Base-by-base conservation (phyloP, 2,329 filamentous ascomycete species). In the Epichloe bromicola region DNA sequence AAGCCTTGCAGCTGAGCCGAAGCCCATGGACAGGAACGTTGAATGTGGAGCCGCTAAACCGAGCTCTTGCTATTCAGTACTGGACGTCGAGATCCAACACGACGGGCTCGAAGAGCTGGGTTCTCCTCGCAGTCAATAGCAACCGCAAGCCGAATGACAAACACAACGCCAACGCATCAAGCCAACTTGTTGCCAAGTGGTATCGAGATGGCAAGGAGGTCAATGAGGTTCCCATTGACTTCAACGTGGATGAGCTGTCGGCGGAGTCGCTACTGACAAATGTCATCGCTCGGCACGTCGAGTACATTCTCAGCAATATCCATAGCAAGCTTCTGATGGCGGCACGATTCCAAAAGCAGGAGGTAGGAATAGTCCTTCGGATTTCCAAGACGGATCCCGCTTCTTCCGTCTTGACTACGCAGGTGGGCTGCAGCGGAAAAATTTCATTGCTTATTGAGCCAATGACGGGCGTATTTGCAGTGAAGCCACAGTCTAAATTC, bases 11-110 rank as follows among this genome's bases (percentile, higher is more conserved):
- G 41, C 71, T 98, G 52, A 75, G 76, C 51, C 79, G 76, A 52
- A 78, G 77, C 3, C 79, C 80, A 34, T 97, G 93, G 91, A 81
- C 83, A 34, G 83, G 87, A 51, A 82, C 83, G 36, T 66, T 97
- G 44, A 81, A 80, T 59, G 76, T 95, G 15, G 88, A 96, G 63
- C 75, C 83, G 30, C 74, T 95, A 38, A 86, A 93, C 63, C 80
- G 93, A 54, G 85, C 85, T 30, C 71, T 98, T 52, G 81, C 89
- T 10, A 78, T 98, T 36, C 90, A 96, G 61, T 98, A 98, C 67
- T 98, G 93, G 93, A 74, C 79, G 15, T 76, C 79, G 48, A 79
- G 82, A 12, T 56, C 61, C 19, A 58, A 61, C 4, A 63, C 67
- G 33, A 70, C 70, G 40, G 80, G 80, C 1, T 74, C 78, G 15